phyloP scores from a whole-genome alignment of 2,329 filamentous ascomycete species.

The Alternaria sp. region DNA sequence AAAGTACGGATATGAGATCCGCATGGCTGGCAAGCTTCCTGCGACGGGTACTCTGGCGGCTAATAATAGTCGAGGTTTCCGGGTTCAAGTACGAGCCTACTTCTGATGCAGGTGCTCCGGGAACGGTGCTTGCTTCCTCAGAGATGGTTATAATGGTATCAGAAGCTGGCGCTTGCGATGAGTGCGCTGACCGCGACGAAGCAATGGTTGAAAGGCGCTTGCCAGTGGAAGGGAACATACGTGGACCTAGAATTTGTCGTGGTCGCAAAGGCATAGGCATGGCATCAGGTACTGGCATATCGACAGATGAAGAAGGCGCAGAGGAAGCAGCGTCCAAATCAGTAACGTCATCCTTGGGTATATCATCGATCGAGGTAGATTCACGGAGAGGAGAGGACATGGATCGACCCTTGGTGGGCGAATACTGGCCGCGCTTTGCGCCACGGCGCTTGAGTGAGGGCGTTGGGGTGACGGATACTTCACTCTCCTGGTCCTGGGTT shows the following conservation, averaged over 20 bases:
- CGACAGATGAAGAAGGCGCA: constrained; percentile 49
- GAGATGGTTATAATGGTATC: constrained; percentile 33
- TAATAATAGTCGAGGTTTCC: constrained; percentile 50
- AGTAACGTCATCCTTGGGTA: constrained; percentile 25
- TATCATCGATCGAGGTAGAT: constrained; percentile 36
- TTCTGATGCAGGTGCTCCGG: constrained; percentile 40
- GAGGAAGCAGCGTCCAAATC: constrained; percentile 43
- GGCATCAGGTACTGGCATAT: constrained; percentile 41
- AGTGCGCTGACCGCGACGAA: constrained; percentile 57
- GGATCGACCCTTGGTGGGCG: constrained; percentile 52
- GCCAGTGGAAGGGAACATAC: constrained; percentile 63
- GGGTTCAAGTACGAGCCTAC: constrained; percentile 40
- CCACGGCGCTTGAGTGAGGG: constrained; percentile 51
- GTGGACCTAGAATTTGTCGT: constrained; percentile 52
- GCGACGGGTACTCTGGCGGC: constrained; percentile 59
- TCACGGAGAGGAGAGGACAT: constrained; percentile 44
- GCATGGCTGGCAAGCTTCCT: constrained; percentile 88
- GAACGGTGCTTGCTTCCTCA: constrained; percentile 28
- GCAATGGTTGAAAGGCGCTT: constrained; percentile 67
- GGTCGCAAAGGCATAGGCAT: constrained; percentile 43
- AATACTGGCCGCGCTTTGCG: constrained; percentile 50
- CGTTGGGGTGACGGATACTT: constrained; percentile 39
- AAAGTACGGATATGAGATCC: constrained; percentile 92
- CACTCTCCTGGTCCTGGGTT: constrained; percentile 23
- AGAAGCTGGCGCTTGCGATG: constrained; percentile 38